Evolutionary conservation across 139 green algal species (phyloP), one percentile per base, ranked within the genome.

Genomic region (Closterium sp.): DNA sequence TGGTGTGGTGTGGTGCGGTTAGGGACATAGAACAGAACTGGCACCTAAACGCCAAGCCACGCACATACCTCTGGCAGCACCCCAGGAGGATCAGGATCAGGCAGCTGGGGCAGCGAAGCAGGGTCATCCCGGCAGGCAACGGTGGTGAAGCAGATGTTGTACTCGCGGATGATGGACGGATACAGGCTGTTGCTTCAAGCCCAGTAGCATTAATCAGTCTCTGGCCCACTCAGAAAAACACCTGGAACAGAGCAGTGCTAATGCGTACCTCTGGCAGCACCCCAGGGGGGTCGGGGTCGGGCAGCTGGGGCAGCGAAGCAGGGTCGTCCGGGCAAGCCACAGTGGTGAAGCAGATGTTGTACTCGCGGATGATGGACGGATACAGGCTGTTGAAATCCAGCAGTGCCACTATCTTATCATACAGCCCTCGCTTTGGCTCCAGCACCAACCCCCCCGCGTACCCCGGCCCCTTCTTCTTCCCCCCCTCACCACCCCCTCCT

Each of bases 121-220:
- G 62, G 21, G 24, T 31, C 90, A 30, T 31, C 27, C 38, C 11
- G 13, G 22, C 91, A 70, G 22, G 73, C 89, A 85, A 99, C 98
- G 0, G 98, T 99, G 34, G 98, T 99, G 96, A 99, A 99, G 96
- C 98, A 99, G 93, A 99, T 99, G 96, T 99, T 99, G 96, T 98
- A 99, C 95, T 99, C 98, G 27, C 94, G 98, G 93, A 99, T 99
- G 96, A 99, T 99, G 87, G 97, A 99, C 28, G 98, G 98, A 97
- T 99, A 99, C 91, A 99, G 96, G 4, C 95, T 97, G 96, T 99
- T 99, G 97, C 34, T 42, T 6, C 38, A 99, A 99, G 95, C 99
- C 98, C 92, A 99, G 95, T 91, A 99, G 95, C 94, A 99, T 95
- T 29, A 89, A 97, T 97, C 87, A 97, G 38, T 50, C 4, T 9